phyloP scores from a whole-genome alignment of 352 stramenopile genomes.

The Saprolegnia diclina region DNA sequence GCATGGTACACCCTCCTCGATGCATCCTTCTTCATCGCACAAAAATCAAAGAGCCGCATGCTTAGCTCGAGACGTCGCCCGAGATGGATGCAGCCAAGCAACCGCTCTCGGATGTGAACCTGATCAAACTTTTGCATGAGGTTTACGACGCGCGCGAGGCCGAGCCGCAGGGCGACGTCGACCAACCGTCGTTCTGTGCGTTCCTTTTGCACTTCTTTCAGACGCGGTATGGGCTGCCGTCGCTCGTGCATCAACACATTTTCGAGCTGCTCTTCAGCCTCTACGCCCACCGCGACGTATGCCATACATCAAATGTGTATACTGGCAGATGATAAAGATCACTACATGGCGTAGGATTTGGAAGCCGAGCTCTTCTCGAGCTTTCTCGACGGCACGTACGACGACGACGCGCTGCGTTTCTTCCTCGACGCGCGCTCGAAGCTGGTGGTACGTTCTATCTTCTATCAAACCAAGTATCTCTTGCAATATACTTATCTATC shows the following conservation, averaged over 20 bases:
- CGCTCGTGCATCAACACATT: slow-evolving; percentile 55
- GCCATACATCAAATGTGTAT: background rate
- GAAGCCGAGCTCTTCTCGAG: slow-evolving; percentile 57
- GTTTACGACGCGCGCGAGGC: slow-evolving; percentile 60
- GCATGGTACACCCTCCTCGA: too few relatives aligned
- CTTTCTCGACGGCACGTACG: slow-evolving; percentile 51
- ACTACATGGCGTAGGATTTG: slow-evolving; percentile 30
- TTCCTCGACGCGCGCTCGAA: slow-evolving; percentile 46
- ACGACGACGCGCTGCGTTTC: slow-evolving; percentile 43
- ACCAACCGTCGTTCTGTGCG: slow-evolving; percentile 31
- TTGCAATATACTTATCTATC: too few relatives aligned
- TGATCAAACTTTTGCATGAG: slow-evolving; percentile 43
- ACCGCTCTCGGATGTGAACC: background rate
- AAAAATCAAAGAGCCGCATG: too few relatives aligned
- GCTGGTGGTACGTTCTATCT: slow-evolving; percentile 43
- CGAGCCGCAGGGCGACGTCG: slow-evolving; percentile 29
- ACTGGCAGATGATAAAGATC: too few relatives aligned
- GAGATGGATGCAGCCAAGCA: slow-evolving; percentile 32
- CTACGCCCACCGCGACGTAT: slow-evolving; percentile 27
- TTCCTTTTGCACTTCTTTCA: slow-evolving; percentile 58
- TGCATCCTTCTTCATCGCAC: too few relatives aligned
- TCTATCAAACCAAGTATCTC: too few relatives aligned
- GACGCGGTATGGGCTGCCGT: slow-evolving; percentile 55
- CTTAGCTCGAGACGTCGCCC: slow-evolving; percentile 37
- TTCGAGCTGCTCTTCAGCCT: slow-evolving; percentile 54